A percentile compares a stretch with the other conserved stretches of the same genome.
Evolutionary conservation across 2,329 filamentous ascomycete species (phyloP).

Genomic region (Epichloe elymi): DNA sequence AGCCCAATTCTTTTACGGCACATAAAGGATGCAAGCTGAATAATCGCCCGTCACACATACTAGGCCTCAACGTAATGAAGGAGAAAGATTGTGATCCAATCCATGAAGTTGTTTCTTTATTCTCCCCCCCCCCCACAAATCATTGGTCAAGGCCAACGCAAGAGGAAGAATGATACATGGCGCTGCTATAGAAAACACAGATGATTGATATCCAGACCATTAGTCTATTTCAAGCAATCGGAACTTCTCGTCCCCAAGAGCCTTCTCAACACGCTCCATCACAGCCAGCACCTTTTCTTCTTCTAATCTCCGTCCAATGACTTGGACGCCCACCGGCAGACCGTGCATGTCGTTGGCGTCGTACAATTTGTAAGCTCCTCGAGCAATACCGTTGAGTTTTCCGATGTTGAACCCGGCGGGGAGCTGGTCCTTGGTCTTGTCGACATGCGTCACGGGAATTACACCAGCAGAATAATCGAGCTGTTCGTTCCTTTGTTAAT

Average conservation of each 20-base stretch:
- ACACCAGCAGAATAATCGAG: conserved; percentile 79
- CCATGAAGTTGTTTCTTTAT: too few relatives aligned
- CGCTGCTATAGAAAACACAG: neutral
- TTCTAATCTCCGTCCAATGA: conserved; percentile 66
- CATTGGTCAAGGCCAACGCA: conserved; percentile 39
- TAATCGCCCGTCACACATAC: too few relatives aligned
- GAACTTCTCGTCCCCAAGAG: conserved; percentile 47
- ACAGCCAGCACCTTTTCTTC: conserved; percentile 78
- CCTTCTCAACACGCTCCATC: conserved; percentile 68
- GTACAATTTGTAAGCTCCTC: conserved; percentile 77
- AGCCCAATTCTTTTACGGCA: too few relatives aligned
- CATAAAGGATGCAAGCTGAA: too few relatives aligned
- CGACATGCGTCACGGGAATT: conserved; percentile 74
- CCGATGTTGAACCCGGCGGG: conserved; percentile 46
- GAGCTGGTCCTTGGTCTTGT: conserved; percentile 52
- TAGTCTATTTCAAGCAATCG: conserved; percentile 35
- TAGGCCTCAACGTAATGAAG: too few relatives aligned
- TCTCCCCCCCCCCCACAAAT: too few relatives aligned
- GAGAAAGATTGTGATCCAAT: too few relatives aligned
- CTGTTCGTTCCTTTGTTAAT: conserved; percentile 21
- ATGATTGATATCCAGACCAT: conserved; percentile 2
- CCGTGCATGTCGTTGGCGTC: conserved; percentile 74
- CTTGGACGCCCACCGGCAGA: conserved; percentile 73
- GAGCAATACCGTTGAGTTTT: conserved; percentile 64
- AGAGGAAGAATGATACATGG: conserved; percentile 41